phyloP scores from a whole-genome alignment of 192 early-diverging fungal genomes.

The Backusella circina region DNA sequence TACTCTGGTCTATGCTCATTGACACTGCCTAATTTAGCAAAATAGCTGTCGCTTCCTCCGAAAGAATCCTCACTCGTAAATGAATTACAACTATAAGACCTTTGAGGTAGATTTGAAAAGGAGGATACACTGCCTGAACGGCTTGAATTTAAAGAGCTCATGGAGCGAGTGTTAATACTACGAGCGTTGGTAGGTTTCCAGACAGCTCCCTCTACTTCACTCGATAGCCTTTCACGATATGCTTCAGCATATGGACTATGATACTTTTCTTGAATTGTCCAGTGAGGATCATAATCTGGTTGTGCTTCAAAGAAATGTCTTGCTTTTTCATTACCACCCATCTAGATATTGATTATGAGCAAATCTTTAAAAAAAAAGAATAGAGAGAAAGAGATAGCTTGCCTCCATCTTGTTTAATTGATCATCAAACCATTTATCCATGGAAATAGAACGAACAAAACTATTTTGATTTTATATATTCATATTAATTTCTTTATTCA shows the following conservation, averaged over 20 bases:
- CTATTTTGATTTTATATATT: slow-evolving; percentile 28
- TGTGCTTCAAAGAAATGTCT: slow-evolving; percentile 81
- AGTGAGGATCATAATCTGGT: slow-evolving; percentile 64
- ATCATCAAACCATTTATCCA: slow-evolving; percentile 96
- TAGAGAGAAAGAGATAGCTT: too few relatives aligned
- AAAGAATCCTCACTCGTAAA: background rate
- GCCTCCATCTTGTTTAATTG: slow-evolving; percentile 91
- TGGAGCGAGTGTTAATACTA: slow-evolving; percentile 1
- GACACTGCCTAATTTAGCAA: slow-evolving; percentile 56
- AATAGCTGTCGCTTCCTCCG: slow-evolving; percentile 71
- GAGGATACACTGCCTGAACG: background rate
- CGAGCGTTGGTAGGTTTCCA: background rate
- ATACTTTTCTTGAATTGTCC: slow-evolving; percentile 87
- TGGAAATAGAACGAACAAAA: slow-evolving; percentile 96
- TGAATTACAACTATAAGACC: background rate
- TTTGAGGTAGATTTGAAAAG: background rate
- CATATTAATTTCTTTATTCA: too few relatives aligned
- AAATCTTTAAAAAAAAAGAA: background rate
- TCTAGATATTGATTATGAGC: slow-evolving; percentile 18
- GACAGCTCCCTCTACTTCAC: background rate
- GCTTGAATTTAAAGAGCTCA: background rate
- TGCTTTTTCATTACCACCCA: slow-evolving; percentile 89
- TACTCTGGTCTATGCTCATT: slow-evolving; percentile 58
- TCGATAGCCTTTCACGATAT: slow-evolving; percentile 84
- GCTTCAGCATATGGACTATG: slow-evolving; percentile 75